Base-by-base conservation (phyloP, 2,329 filamentous ascomycete species). In the Teratosphaeriaceae sp. region DNA sequence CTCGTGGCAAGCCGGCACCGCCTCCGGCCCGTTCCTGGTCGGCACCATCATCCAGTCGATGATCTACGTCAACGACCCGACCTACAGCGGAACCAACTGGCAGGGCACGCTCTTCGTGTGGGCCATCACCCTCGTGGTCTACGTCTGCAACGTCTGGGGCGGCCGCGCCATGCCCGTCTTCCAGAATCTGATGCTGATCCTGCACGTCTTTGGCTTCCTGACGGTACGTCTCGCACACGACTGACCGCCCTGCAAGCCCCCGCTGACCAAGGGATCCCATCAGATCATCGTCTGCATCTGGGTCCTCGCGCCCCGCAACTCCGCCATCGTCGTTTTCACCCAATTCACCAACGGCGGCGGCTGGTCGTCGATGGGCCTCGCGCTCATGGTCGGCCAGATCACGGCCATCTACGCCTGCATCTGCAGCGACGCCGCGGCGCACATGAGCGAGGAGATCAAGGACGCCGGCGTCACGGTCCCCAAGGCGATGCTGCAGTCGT, bases 191-290 rank as follows among this genome's bases (percentile, higher is more conserved):
- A 64, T 74, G 18, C 57, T 75, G 5, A 64, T 73, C 23, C 51
- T 76, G 3, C 74, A 77, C 43, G 59, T 76, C 15, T 54, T 72
- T 13, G 73, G 72, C 3, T 73, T 76, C 54, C 72, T 76, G 40
- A 72, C 67, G 0, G n/a, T n/a, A n/a, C n/a, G n/a, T n/a, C n/a
- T n/a, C n/a, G n/a, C n/a, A n/a, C n/a, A n/a, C n/a, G n/a, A n/a
- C n/a, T n/a, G n/a, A n/a, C n/a, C n/a, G n/a, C n/a, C n/a, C n/a
- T n/a, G n/a, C n/a, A n/a, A n/a, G n/a, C n/a, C n/a, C n/a, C n/a
- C n/a, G n/a, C n/a, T n/a, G n/a, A n/a, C n/a, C n/a, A n/a, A n/a
- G n/a, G n/a, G n/a, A n/a, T n/a, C n/a, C n/a, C n/a, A n/a, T n/a
- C n/a, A n/a, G n/a, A 71, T 75, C 42, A 55, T 76, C 5, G 68